Percentiles rank a stretch among this genome's conserved stretches.
Conservation (phyloP, 192 early-diverging fungal genomes). For the Chytriomyces sp. region DNA sequence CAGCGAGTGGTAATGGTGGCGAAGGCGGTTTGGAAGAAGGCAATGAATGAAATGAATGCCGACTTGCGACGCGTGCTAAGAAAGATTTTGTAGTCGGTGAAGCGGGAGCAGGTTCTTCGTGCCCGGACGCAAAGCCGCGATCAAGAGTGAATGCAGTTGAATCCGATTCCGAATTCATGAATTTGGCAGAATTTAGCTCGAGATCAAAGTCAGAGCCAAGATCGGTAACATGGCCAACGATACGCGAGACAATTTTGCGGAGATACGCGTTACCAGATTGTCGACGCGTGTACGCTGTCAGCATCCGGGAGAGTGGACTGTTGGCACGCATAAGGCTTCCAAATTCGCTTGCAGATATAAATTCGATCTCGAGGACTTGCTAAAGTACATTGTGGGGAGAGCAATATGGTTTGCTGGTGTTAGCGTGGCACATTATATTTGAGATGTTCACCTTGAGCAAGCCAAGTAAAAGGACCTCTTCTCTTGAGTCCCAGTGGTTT, state of each 20-base stretch:
- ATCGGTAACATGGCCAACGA: slow-evolving; percentile 80
- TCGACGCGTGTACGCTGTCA: slow-evolving; percentile 92
- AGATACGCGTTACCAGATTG: slow-evolving; percentile 92
- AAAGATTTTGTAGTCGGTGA: neutral
- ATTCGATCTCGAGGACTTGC: slow-evolving; percentile 88
- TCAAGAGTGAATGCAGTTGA: neutral
- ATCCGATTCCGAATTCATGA: slow-evolving; percentile 31
- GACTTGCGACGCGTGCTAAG: neutral
- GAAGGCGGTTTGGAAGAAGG: neutral
- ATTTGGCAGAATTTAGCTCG: slow-evolving; percentile 94
- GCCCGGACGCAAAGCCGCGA: neutral
- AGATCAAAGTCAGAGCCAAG: slow-evolving; percentile 82
- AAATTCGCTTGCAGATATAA: slow-evolving; percentile 89
- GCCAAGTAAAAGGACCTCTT: slow-evolving; percentile 91
- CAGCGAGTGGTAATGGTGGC: neutral
- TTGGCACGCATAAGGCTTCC: slow-evolving; percentile 88
- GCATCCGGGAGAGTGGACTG: slow-evolving; percentile 96
- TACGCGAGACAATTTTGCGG: slow-evolving; percentile 76
- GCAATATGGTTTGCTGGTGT: slow-evolving; percentile 4
- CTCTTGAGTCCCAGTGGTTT: slow-evolving; percentile 94
- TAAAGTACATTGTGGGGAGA: slow-evolving; percentile 22
- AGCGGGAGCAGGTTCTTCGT: neutral
- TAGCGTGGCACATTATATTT: neutral
- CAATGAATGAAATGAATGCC: neutral
- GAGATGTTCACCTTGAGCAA: slow-evolving; percentile 82